Evolutionary conservation across 2,329 filamentous ascomycete genomes (phyloP).

Genomic region (Sporothrix dimorphospora): DNA sequence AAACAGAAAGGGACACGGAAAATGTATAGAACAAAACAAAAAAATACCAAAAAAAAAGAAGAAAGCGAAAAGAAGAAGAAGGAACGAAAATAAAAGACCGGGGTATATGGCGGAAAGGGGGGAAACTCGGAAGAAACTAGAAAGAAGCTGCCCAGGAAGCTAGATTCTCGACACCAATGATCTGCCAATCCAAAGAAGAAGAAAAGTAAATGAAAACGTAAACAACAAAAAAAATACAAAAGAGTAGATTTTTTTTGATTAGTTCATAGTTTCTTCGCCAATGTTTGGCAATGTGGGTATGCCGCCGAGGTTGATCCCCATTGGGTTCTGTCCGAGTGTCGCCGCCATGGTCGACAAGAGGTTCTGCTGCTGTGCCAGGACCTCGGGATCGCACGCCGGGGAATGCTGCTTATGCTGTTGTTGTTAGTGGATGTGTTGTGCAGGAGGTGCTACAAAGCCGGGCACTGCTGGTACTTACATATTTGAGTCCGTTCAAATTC

Average conservation of each 20-base stretch:
- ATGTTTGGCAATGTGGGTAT: constrained; percentile 45
- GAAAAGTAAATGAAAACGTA: not conserved
- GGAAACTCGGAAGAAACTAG: not conserved
- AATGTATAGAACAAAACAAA: not conserved
- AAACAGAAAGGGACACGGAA: not conserved
- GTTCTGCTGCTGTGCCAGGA: constrained; percentile 50
- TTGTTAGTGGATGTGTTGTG: too few relatives aligned
- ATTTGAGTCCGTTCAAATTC: constrained; percentile 98
- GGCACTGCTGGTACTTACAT: constrained; percentile 67
- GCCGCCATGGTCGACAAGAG: constrained; percentile 42
- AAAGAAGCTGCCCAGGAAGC: constrained; percentile 9
- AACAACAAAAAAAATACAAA: constrained; percentile 1
- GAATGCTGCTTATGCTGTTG: constrained; percentile 75
- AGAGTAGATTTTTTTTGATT: constrained; percentile 13
- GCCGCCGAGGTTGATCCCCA: constrained; percentile 42
- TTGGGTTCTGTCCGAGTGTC: constrained; percentile 37
- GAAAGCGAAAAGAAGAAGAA: not conserved
- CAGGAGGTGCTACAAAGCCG: too few relatives aligned
- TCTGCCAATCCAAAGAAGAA: constrained; percentile 4
- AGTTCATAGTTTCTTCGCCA: constrained; percentile 48
- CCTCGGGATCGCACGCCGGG: constrained; percentile 85
- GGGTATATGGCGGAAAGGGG: constrained; percentile 4
- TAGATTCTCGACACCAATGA: constrained; percentile 13
- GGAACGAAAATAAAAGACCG: not conserved
- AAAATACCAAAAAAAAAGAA: not conserved